Evolutionary conservation across 208 protist genomes (phyloP), one percentile per base, ranked within the genome.

Genomic region (Willaertia magna): DNA sequence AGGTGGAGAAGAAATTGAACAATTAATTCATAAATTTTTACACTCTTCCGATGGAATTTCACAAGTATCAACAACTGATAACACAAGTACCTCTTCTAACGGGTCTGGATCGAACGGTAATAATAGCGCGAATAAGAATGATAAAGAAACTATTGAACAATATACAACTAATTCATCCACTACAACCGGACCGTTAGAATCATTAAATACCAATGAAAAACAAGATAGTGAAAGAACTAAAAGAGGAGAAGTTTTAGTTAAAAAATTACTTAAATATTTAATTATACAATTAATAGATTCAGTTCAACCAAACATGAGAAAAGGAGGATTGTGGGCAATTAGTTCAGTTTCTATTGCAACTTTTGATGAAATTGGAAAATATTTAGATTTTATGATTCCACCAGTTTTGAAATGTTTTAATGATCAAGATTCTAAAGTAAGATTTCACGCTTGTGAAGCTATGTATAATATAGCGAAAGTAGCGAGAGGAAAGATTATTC

Each of bases 391-490:
- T 43, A 40, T 83, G 4, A 42, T 83, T 43, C 43, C 46, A 55
- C 46, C 46, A 42, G 26, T 83, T 42, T 22, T 55, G 1, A 16
- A 12, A n/a, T 83, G 43, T 39, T 95, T 96, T 86, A 30, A 40
- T 18, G 93, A 95, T 84, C 90, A 90, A 61, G 92, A 95, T 84
- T 61, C 42, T 48, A 86, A 92, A 18, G 92, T 96, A 44, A 89
- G 95, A 34, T 97, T 96, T 89, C 95, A 96, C 85, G 95, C 93
- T 11, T 95, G 91, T 79, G 95, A 97, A 87, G 79, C 93, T n/a
- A 81, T 97, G 76, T 96, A 95, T 88, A 97, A 97, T 90, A 88
- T 96, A 39, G 86, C 92, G 2, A 96, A 96, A 85, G 90, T 93
- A 20, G 88, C 88, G 0, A 79, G 91, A 26, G 78, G 67, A 18